phyloP scores from a whole-genome alignment of 257 asterid species.

The Solanum neorickii region DNA sequence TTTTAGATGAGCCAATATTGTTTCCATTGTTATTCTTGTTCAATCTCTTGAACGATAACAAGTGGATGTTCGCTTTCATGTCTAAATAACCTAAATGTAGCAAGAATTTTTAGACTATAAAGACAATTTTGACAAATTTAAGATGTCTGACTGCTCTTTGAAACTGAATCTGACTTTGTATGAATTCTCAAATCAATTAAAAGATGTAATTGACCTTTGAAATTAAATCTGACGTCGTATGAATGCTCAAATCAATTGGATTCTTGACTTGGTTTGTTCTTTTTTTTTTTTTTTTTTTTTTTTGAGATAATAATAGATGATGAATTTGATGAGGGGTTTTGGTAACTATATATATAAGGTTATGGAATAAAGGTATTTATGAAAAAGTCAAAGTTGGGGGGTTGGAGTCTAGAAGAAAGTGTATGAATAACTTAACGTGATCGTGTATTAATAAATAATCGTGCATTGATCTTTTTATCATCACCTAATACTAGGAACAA shows the following conservation, averaged over 20 bases:
- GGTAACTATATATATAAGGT: neutral
- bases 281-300: neutral
- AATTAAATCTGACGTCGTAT: neutral
- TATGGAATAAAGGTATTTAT: neutral
- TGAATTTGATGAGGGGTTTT: neutral
- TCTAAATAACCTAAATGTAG: neutral
- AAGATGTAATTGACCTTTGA: neutral
- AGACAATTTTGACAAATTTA: neutral
- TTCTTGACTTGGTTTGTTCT: neutral
- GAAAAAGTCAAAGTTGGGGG: neutral
- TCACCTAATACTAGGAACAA: neutral
- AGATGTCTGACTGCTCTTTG: neutral
- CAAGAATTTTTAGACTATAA: neutral
- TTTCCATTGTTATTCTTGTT: slow-evolving; percentile 12
- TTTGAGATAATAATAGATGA: neutral
- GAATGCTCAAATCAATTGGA: neutral
- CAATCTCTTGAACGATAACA: slow-evolving; percentile 37
- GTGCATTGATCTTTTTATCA: neutral
- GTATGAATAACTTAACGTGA: neutral
- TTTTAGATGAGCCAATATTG: neutral
- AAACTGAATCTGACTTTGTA: neutral
- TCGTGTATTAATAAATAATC: neutral
- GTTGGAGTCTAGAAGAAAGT: neutral
- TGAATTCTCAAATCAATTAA: neutral
- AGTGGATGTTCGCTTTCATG: slow-evolving; percentile 37